These are phyloP conservation scores for Fusarium austroafricanum DNA, from an alignment of 2,329 filamentous ascomycete species.

Conservation along the genomic window DNA sequence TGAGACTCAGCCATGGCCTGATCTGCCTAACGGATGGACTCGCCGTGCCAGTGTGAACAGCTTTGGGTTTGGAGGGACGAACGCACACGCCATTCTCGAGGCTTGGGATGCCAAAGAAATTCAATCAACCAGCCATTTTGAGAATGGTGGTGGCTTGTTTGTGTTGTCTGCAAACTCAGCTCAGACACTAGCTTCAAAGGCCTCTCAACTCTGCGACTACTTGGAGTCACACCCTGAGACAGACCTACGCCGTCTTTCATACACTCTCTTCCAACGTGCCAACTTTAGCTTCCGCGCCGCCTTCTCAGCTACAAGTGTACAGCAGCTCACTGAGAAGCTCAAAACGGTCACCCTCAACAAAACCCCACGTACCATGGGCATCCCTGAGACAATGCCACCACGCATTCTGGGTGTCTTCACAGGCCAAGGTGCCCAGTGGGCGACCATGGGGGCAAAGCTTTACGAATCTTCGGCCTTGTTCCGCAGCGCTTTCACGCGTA, in stretches of 20 bases:
- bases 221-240: too few species aligned
- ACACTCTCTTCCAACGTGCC: too few species aligned
- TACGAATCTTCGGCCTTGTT: not conserved
- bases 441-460: not conserved
- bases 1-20: constrained; percentile 43
- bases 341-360: constrained; percentile 1
- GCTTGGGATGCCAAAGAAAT: too few species aligned
- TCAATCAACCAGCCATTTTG: not conserved
- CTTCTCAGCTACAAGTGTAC: too few species aligned
- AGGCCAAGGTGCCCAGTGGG: constrained; percentile 5
- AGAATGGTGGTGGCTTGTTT: too few species aligned
- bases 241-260: too few species aligned
- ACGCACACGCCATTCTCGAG: constrained; percentile 47
- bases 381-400: not conserved
- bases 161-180: too few species aligned
- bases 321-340: not conserved
- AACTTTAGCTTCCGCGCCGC: too few species aligned
- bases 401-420: not conserved
- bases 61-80: constrained; percentile 55
- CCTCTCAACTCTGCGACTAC: too few species aligned
- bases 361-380: not conserved
- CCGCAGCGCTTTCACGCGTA: too few species aligned
- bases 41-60: constrained; percentile 50
- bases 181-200: too few species aligned
- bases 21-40: not conserved